These are phyloP conservation scores for Ricinus communis DNA, from an alignment of 345 rosid genomes.

Conservation along the genomic window DNA sequence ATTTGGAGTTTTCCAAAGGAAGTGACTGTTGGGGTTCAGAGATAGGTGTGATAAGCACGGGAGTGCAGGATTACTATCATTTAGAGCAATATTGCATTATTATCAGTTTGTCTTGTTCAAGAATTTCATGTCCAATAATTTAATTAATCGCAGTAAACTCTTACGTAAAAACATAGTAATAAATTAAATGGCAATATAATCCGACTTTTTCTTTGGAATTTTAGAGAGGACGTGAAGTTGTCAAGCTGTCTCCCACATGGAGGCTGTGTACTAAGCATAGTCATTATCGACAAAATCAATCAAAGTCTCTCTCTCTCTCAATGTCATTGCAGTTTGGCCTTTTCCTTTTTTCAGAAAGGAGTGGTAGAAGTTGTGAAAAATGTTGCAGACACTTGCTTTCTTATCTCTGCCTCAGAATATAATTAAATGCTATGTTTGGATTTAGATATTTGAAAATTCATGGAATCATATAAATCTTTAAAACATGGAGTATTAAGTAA, in stretches of 20 bases:
- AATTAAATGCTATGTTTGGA: no score
- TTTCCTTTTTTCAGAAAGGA: not conserved
- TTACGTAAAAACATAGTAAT: not conserved
- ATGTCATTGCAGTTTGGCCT: not conserved
- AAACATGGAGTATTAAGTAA: no score
- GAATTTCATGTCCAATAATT: conserved; percentile 9
- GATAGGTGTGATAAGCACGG: conserved; percentile 14
- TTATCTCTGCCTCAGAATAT: no score
- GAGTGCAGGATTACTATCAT: conserved; percentile 21
- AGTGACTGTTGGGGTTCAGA: conserved; percentile 21
- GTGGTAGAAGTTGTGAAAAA: not conserved
- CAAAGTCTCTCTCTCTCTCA: not conserved
- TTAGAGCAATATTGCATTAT: conserved; percentile 30
- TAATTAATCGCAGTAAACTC: not conserved
- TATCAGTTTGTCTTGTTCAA: conserved; percentile 17
- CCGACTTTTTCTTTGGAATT: conserved; percentile 3
- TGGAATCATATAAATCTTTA: no score
- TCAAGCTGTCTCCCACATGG: conserved; percentile 26
- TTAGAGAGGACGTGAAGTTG: conserved; percentile 11
- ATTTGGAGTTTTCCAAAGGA: conserved; percentile 10
- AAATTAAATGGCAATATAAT: conserved; percentile 2
- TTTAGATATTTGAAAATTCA: no score
- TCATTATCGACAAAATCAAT: conserved; percentile 15
- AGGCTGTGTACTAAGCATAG: conserved; percentile 12
- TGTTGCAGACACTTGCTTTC: not conserved